Percentiles rank a stretch among this genome's conserved stretches.
These are phyloP conservation scores for Chaetothyriales sp. DNA, from an alignment of 2,329 filamentous ascomycete genomes.

Conservation along the genomic window DNA sequence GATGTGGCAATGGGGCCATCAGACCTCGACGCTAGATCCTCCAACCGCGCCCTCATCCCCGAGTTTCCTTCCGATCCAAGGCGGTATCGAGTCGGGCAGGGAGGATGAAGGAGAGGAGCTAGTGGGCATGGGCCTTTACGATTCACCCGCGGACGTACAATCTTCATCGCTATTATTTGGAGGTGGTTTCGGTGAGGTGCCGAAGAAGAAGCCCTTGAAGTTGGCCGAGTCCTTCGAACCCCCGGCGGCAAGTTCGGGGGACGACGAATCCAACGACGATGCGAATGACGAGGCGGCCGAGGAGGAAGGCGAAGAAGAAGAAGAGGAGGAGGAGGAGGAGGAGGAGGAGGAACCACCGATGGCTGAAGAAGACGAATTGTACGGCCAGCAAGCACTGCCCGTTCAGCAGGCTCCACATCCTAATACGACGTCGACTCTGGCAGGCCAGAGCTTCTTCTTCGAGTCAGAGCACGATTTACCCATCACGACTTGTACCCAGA, in stretches of 20 bases:
- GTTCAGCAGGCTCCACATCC: neutral
- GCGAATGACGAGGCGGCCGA: slow-evolving; percentile 17
- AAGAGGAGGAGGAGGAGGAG: neutral
- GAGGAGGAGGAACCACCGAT: neutral
- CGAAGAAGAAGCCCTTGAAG: slow-evolving; percentile 12
- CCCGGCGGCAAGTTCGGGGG: slow-evolving; percentile 11
- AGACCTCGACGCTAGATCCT: slow-evolving; percentile 1
- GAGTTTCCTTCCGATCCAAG: slow-evolving; percentile 9
- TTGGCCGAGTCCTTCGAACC: slow-evolving; percentile 19
- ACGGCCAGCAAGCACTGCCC: neutral
- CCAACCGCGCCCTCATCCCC: slow-evolving; percentile 18
- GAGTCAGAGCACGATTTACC: neutral
- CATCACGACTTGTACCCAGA: neutral
- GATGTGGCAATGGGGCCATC: slow-evolving; percentile 5
- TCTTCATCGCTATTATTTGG: slow-evolving; percentile 14
- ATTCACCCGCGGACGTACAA: slow-evolving; percentile 17
- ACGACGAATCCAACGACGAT: slow-evolving; percentile 21
- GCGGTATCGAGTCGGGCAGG: slow-evolving; percentile 1
- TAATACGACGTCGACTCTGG: neutral
- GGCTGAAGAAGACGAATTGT: neutral
- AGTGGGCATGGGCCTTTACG: slow-evolving; percentile 19
- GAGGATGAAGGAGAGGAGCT: slow-evolving; percentile 12
- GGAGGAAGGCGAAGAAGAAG: slow-evolving; percentile 7
- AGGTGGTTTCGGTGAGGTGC: slow-evolving; percentile 1
- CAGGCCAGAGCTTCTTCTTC: slow-evolving; percentile 1